Evolutionary conservation across 2,329 filamentous ascomycete genomes (phyloP), one percentile per base, ranked within the genome.

Genomic region (Diplodia seriata): DNA sequence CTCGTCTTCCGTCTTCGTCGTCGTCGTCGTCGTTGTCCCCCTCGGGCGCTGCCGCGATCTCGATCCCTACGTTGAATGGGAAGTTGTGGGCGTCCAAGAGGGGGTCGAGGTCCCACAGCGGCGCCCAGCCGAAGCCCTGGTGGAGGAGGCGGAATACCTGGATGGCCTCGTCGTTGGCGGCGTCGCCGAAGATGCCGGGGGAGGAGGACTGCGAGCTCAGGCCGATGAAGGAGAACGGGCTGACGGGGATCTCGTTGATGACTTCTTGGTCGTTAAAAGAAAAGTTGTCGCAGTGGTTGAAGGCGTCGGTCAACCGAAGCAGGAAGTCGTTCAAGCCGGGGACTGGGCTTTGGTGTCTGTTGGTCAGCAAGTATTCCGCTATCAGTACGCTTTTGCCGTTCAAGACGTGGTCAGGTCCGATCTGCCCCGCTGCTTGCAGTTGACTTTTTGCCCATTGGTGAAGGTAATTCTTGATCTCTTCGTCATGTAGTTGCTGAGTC

Each of bases 101-200:
- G 0, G 56, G 43, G 31, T 67, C 64, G 9, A 59, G 4, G 47
- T 67, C 66, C 66, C 66, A 67, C 3, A 67, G 47, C 23, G 66
- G 66, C 0, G 36, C 29, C 43, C 47, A 67, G 66, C 23, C 54
- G 50, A 65, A 55, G 49, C 18, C 14, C 14, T 12, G 9, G 55
- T 62, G 43, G 20, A 53, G 55, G 43, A 23, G 33, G 23, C 33
- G 20, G 56, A 67, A 62, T 23, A 47, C 38, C 6, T 47, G 47
- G 20, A 23, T 12, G 50, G 29, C 23, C 33, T 15, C 5, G 43
- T 15, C 54, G 47, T 15, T 23, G 9, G n/a, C 20, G 29, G 31
- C 38, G 63, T 20, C 18, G 20, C 14, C 36, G 14, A 59, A 59
- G 20, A 59, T 59, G 53, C 53, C 26, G 6, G 23, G 11, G 7